Evolutionary conservation across 306 rosid species (phyloP).

Genomic region (Dryas alaskensis): DNA sequence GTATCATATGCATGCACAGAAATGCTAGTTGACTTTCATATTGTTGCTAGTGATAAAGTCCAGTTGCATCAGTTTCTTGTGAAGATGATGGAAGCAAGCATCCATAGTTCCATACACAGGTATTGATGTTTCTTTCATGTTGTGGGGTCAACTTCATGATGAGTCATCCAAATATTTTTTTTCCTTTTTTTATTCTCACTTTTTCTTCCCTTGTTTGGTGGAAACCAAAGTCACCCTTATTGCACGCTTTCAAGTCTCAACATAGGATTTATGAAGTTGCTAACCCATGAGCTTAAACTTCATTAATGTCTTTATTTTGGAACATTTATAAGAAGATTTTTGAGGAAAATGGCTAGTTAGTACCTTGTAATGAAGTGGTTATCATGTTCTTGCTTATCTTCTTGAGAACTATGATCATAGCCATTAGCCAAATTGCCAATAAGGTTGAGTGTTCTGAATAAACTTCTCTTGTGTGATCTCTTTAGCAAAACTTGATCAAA

Average conservation of each 20-base stretch:
- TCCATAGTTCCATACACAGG: not conserved
- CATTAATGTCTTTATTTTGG: too few species aligned
- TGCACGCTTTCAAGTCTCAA: not conserved
- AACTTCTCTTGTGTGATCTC: not conserved
- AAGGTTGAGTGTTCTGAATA: not conserved
- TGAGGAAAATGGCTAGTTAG: not conserved
- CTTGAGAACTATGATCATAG: not conserved
- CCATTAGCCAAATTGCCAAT: not conserved
- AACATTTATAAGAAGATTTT: too few species aligned
- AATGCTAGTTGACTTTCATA: slow-evolving; percentile 19
- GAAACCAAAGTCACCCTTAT: slow-evolving; percentile 4
- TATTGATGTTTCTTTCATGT: not conserved
- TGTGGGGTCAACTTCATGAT: slow-evolving; percentile 25
- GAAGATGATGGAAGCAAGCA: slow-evolving; percentile 15
- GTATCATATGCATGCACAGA: not conserved
- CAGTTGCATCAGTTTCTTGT: slow-evolving; percentile 1
- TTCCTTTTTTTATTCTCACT: not conserved
- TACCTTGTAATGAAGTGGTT: not conserved
- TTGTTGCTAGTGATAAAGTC: not conserved
- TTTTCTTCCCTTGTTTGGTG: slow-evolving; percentile 7
- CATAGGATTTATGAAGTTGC: not conserved
- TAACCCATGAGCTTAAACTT: not conserved
- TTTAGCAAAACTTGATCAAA: not conserved
- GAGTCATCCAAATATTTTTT: not conserved
- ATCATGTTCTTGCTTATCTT: slow-evolving; percentile 8